phyloP scores from a whole-genome alignment of 495 filamentous ascomycete species.

The Pyrenula massariospora region DNA sequence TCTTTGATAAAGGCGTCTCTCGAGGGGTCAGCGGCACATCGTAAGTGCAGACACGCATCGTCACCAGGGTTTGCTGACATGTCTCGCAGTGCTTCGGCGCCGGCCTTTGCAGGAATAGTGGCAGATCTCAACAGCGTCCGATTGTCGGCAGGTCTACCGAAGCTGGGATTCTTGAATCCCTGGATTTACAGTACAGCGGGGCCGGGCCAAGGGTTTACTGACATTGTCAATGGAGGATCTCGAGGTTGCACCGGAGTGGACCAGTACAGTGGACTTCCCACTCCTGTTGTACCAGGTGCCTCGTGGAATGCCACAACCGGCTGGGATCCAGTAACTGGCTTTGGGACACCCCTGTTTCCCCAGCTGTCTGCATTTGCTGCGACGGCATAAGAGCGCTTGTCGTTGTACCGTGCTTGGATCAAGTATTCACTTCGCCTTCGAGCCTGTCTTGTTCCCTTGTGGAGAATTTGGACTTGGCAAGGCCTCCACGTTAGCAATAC shows the following conservation, averaged over 20 bases:
- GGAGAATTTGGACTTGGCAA: no score
- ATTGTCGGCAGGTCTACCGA: slow-evolving; percentile 28
- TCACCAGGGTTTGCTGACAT: slow-evolving; percentile 12
- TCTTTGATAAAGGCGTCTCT: slow-evolving; percentile 25
- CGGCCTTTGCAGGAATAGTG: slow-evolving; percentile 42
- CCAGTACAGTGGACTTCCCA: slow-evolving; percentile 7
- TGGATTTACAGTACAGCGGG: slow-evolving; percentile 44
- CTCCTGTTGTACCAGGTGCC: slow-evolving; percentile 34
- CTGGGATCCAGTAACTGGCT: slow-evolving; percentile 32
- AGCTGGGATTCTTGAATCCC: slow-evolving; percentile 53
- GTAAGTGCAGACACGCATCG: slow-evolving; percentile 34
- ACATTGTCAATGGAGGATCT: slow-evolving; percentile 44
- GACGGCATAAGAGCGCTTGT: neutral
- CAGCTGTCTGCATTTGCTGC: slow-evolving; percentile 12
- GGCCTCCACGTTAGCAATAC: no score
- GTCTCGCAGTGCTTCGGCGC: slow-evolving; percentile 31
- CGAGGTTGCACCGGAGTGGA: slow-evolving; percentile 34
- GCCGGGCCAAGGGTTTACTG: slow-evolving; percentile 38
- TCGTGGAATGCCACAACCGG: slow-evolving; percentile 48
- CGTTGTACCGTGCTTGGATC: no score
- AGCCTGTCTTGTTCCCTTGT: no score
- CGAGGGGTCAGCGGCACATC: slow-evolving; percentile 28
- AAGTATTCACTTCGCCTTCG: no score
- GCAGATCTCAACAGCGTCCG: slow-evolving; percentile 48
- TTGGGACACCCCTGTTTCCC: slow-evolving; percentile 20